Base-by-base conservation (phyloP, 345 rosid species). In the Pseudoturritis turrita region DNA sequence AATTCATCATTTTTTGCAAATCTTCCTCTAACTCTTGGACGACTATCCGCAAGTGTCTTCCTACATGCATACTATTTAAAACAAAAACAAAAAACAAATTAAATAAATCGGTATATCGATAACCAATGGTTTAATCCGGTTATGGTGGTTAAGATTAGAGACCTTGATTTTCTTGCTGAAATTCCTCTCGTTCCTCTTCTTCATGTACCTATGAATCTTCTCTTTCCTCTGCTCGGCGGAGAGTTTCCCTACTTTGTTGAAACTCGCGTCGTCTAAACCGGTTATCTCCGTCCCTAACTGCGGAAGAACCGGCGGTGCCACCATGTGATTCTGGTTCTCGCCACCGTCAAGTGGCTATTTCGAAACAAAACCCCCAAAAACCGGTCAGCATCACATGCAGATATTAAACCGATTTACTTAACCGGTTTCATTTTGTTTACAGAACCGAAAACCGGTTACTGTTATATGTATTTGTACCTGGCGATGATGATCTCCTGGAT, bases 131-230 rank as follows among this genome's bases (percentile, higher is more conserved):
- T 69, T 19, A 36, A 28, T 51, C 55, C 49, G 68, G 62, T 46
- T 57, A 37, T 28, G 21, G 33, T 68, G 33, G 61, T 46, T 40
- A 57, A 71, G 41, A 10, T 47, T 1, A 64, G 25, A 47, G 4
- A 89, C 98, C 96, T 94, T 94, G 47, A 94, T 94, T 88, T 94
- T 94, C 89, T 88, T 94, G 93, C 91, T 83, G 88, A 94, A 94
- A 62, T 94, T 94, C 63, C 98, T 91, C 69, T 94, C 92, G 71
- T 87, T 91, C 69, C 96, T 82, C 73, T 94, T 94, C 88, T 91
- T 94, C 97, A 91, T 81, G 77, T 91, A 94, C 82, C 96, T 86
- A 65, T 83, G 91, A 67, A 94, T 91, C 83, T 91, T 94, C 83
- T 94, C 97, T 76, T 84, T 91, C 70, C 97, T 85, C 58, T 94